phyloP scores from a whole-genome alignment of 495 filamentous ascomycete genomes.

The Thozetella sp. region DNA sequence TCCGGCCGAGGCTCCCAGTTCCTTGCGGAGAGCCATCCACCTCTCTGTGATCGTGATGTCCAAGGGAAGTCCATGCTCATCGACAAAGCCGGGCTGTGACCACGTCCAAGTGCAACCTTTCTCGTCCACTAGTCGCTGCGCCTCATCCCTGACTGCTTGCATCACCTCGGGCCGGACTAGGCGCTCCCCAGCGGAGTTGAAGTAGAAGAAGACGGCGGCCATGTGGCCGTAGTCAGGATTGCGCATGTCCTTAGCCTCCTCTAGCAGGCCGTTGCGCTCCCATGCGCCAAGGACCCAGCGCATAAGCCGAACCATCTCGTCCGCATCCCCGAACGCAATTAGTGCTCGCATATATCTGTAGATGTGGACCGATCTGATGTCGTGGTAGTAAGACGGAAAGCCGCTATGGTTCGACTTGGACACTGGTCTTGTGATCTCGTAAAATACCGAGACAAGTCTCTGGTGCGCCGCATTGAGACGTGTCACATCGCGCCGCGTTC shows the following conservation, averaged over 20 bases:
- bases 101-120: constrained; percentile 23
- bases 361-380: constrained; percentile 26
- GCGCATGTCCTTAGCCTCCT: constrained; percentile 29
- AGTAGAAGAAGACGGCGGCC: constrained; percentile 30
- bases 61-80: neutral
- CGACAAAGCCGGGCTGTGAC: constrained; percentile 6
- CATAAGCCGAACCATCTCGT: constrained; percentile 33
- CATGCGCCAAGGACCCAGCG: constrained; percentile 39
- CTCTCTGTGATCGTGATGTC: neutral
- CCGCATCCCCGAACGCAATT: constrained; percentile 28
- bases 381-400: constrained; percentile 8
- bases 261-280: constrained; percentile 24
- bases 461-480: neutral
- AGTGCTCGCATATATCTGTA: constrained; percentile 38
- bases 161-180: constrained; percentile 10
- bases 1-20: neutral
- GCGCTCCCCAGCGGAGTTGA: constrained; percentile 23
- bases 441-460: neutral
- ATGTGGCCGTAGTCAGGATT: constrained; percentile 25
- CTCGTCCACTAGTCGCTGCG: constrained; percentile 15
- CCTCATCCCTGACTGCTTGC: constrained; percentile 8
- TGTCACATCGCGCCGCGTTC: neutral
- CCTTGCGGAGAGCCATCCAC: neutral
- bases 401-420: neutral
- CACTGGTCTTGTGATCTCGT: neutral